Conservation (phyloP, 2,329 filamentous ascomycete species). For the Arachnomyces sp. region DNA sequence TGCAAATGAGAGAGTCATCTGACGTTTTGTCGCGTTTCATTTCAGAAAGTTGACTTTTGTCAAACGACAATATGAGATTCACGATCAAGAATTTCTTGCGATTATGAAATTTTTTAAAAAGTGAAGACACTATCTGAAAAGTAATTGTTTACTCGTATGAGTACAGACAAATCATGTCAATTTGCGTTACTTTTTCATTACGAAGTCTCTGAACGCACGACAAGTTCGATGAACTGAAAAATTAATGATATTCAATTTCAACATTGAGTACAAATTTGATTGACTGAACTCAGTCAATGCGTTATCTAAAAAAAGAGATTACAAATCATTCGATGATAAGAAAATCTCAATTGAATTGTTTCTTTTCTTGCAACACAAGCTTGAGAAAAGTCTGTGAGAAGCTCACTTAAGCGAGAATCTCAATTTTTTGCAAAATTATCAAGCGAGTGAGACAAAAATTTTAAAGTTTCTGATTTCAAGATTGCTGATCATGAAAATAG, state of each 20-base stretch:
- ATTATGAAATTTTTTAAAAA: slow-evolving; percentile 20
- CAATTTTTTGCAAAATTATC: too few relatives aligned
- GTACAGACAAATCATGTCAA: neutral
- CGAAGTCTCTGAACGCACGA: neutral
- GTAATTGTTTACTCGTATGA: slow-evolving; percentile 2
- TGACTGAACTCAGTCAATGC: neutral
- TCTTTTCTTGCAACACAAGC: neutral
- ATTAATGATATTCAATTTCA: neutral
- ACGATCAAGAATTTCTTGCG: slow-evolving; percentile 25
- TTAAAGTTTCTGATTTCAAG: too few relatives aligned
- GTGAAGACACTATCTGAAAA: slow-evolving; percentile 15
- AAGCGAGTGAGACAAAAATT: too few relatives aligned
- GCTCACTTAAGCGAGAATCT: neutral
- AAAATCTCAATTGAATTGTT: neutral
- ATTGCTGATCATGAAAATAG: neutral
- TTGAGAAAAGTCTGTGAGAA: neutral
- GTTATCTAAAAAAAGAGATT: too few relatives aligned
- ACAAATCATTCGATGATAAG: neutral
- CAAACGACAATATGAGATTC: slow-evolving; percentile 22
- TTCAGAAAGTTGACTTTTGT: too few relatives aligned
- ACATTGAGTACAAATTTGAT: neutral
- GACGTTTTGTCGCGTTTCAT: slow-evolving; percentile 20
- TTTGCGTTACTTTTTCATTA: neutral
- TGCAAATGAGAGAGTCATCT: slow-evolving; percentile 15
- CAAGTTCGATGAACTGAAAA: neutral